These are phyloP conservation scores for Favolaschia claudopus DNA, from an alignment of 768 basidiomycete genomes.

Conservation along the genomic window DNA sequence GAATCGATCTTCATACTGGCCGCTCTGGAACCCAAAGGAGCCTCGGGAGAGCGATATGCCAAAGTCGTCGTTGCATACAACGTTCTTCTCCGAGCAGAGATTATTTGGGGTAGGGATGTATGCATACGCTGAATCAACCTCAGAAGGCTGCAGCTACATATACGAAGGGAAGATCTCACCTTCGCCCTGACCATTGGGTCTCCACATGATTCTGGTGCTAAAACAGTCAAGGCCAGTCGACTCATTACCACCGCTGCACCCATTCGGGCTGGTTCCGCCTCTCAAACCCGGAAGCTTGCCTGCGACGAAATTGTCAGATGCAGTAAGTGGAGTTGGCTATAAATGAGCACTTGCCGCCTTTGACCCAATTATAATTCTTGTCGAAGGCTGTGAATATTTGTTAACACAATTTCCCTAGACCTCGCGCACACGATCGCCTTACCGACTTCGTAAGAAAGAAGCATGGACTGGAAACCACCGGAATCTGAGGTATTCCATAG, in stretches of 20 bases:
- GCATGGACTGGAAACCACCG: conserved; percentile 68
- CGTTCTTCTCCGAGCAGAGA: conserved; percentile 60
- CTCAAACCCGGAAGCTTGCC: conserved; percentile 82
- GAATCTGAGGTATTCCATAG: conserved; percentile 71
- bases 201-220: conserved; percentile 81
- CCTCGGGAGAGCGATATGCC: conserved; percentile 80
- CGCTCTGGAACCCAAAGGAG: conserved; percentile 65
- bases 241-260: conserved; percentile 74
- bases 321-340: no score
- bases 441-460: conserved; percentile 78
- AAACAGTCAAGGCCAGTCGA: conserved; percentile 76
- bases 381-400: no score
- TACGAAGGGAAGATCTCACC: conserved; percentile 48
- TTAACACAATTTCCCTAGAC: no score
- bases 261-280: conserved; percentile 67
- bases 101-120: conserved; percentile 74
- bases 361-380: conserved; percentile 70
- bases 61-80: conserved; percentile 77
- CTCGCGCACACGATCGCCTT: no score
- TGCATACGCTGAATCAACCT: conserved; percentile 67
- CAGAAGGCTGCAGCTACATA: conserved; percentile 3
- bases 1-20: conserved; percentile 60
- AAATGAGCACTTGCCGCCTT: conserved; percentile 54
- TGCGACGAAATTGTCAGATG: no score
- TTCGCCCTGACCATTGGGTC: conserved; percentile 69